Percentiles rank a stretch among this genome's conserved stretches.
Evolutionary conservation across 2,329 filamentous ascomycete genomes (phyloP).

Genomic region (Aspergillus tanneri): DNA sequence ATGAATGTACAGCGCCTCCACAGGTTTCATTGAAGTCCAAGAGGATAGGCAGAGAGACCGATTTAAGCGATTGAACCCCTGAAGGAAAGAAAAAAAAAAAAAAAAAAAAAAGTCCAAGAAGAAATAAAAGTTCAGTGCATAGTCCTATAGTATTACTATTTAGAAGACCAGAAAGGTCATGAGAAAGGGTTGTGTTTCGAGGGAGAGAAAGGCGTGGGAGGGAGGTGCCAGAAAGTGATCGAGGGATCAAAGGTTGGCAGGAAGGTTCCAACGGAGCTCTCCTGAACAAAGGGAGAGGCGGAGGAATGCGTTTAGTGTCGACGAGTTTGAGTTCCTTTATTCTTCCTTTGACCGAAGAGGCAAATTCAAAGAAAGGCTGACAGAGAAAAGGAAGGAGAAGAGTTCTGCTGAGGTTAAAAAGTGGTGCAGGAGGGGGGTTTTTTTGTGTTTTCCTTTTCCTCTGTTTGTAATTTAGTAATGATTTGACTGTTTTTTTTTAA

Average conservation of each 20-base stretch:
- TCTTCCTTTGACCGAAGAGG: slow-evolving; percentile 3
- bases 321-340: slow-evolving; percentile 5
- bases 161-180: no score
- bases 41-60: background rate
- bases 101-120: background rate
- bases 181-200: slow-evolving; percentile 5
- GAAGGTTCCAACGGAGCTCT: slow-evolving; percentile 18
- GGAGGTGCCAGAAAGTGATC: slow-evolving; percentile 7
- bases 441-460: slow-evolving; percentile 40
- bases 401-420: slow-evolving; percentile 7
- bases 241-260: slow-evolving; percentile 16
- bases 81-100: background rate
- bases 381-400: slow-evolving; percentile 10
- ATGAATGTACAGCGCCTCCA: slow-evolving; percentile 22
- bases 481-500: slow-evolving; percentile 22
- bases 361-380: slow-evolving; percentile 6
- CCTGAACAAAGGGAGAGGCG: slow-evolving; percentile 22
- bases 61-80: background rate
- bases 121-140: slow-evolving; percentile 12
- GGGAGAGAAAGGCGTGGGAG: slow-evolving; percentile 13
- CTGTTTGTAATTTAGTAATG: slow-evolving; percentile 34
- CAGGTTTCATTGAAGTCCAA: slow-evolving; percentile 26
- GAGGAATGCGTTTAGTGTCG: slow-evolving; percentile 18
- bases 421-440: slow-evolving; percentile 9
- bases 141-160: no score